Conservation (phyloP, 1,139 yeast species). For the Debaryomyces sp. region DNA sequence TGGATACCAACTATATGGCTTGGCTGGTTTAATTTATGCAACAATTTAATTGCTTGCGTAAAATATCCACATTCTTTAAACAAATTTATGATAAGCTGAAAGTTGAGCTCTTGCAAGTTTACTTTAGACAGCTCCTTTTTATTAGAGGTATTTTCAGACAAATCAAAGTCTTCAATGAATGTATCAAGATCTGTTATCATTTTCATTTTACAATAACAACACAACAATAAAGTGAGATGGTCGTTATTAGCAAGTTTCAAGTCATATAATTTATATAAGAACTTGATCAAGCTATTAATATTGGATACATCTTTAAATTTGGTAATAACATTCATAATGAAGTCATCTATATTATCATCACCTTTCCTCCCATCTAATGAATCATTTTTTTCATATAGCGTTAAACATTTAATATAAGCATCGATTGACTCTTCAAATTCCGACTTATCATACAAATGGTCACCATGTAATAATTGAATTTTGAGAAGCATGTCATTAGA, state of each 20-base stretch:
- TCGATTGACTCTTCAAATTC: conserved; percentile 70
- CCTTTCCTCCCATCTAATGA: conserved; percentile 9
- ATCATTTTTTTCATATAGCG: conserved; percentile 18
- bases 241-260: conserved; percentile 62
- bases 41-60: conserved; percentile 69
- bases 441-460: conserved; percentile 65
- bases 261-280: conserved; percentile 60
- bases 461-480: conserved; percentile 72
- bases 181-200: conserved; percentile 56
- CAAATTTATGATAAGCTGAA: conserved; percentile 68
- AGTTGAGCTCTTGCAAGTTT: conserved; percentile 55
- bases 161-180: conserved; percentile 54
- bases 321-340: conserved; percentile 77
- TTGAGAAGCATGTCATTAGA: conserved; percentile 42
- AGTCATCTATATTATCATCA: conserved; percentile 41
- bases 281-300: conserved; percentile 63
- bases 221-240: conserved; percentile 78
- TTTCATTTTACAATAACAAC: conserved; percentile 82
- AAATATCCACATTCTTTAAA: conserved; percentile 79
- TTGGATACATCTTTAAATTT: conserved; percentile 86
- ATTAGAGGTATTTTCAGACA: conserved; percentile 18
- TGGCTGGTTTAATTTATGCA: conserved; percentile 73
- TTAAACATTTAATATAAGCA: conserved; percentile 57
- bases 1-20: conserved; percentile 77
- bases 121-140: conserved; percentile 9